These are phyloP conservation scores for Kwoniella newhampshirensis DNA, from an alignment of 768 basidiomycete genomes.

Conservation along the genomic window DNA sequence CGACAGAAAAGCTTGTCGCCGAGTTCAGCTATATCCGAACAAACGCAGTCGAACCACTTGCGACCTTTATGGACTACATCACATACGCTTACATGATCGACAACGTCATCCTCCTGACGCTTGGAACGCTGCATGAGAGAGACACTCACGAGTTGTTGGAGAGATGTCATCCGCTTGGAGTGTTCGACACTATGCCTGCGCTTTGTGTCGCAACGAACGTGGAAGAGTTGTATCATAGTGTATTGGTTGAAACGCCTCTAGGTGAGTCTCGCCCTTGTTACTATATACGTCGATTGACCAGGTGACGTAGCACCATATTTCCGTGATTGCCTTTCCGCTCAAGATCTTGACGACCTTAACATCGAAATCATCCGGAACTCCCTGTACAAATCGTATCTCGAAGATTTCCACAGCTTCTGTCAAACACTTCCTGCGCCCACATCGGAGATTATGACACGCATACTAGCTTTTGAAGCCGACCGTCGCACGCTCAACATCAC, in stretches of 20 bases:
- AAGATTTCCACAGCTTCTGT: constrained; percentile 89
- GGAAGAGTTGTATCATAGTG: constrained; percentile 94
- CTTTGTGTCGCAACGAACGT: constrained; percentile 99
- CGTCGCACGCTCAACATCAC: constrained; percentile 96
- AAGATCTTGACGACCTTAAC: constrained; percentile 96
- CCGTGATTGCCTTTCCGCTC: constrained; percentile 88
- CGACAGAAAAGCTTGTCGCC: constrained; percentile 89
- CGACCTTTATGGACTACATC: constrained; percentile 94
- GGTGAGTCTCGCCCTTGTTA: too few species aligned
- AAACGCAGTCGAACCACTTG: constrained; percentile 86
- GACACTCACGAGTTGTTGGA: constrained; percentile 96
- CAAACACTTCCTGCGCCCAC: constrained; percentile 78
- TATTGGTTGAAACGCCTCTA: constrained; percentile 93
- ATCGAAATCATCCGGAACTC: constrained; percentile 99
- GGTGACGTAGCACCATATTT: constrained; percentile 80
- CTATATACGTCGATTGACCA: too few species aligned
- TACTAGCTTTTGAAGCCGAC: constrained; percentile 95
- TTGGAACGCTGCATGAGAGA: constrained; percentile 92
- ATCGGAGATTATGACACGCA: constrained; percentile 83
- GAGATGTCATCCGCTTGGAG: constrained; percentile 92
- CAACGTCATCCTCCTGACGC: constrained; percentile 95
- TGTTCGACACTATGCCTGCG: constrained; percentile 98
- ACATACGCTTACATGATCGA: constrained; percentile 99
- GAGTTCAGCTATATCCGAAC: constrained; percentile 92
- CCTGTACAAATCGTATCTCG: constrained; percentile 96